Percentiles rank a stretch among this genome's conserved stretches.
phyloP scores from a whole-genome alignment of 768 basidiomycete genomes.

The Phlebiopsis flavidoalba region DNA sequence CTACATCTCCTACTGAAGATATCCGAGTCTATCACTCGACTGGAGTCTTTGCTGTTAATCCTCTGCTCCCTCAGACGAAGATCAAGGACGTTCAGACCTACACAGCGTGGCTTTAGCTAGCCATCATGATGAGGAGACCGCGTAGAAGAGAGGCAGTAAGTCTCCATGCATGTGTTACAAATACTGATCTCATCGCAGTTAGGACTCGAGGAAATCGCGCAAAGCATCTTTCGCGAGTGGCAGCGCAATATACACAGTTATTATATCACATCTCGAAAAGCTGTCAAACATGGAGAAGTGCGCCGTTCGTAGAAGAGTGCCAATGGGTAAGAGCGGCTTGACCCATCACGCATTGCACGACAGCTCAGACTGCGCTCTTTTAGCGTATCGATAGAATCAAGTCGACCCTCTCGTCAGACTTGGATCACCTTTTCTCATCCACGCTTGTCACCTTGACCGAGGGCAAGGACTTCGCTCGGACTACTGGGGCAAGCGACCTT shows the following conservation, averaged over 20 bases:
- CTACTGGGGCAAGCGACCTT: conserved; percentile 48
- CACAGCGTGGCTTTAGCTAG: conserved; percentile 30
- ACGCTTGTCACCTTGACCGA: conserved; percentile 50
- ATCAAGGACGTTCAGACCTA: conserved; percentile 29
- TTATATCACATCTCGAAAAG: conserved; percentile 87
- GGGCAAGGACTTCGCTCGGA: conserved; percentile 31
- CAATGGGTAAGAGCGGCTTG: conserved; percentile 58
- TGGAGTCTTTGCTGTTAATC: conserved; percentile 82
- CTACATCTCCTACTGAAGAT: conserved; percentile 87
- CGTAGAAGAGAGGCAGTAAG: conserved; percentile 38
- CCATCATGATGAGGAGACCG: conserved; percentile 30
- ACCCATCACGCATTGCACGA: not conserved
- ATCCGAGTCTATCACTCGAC: conserved; percentile 83
- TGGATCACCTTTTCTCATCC: conserved; percentile 74
- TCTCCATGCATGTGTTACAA: conserved; percentile 1
- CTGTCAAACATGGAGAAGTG: conserved; percentile 71
- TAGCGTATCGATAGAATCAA: conserved; percentile 82
- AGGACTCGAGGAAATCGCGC: conserved; percentile 62
- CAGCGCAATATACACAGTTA: conserved; percentile 88
- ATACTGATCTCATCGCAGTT: not conserved
- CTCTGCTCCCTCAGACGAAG: conserved; percentile 44
- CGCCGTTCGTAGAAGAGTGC: conserved; percentile 73
- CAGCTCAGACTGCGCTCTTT: conserved; percentile 7
- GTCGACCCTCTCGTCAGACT: conserved; percentile 78
- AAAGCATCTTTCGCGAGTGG: conserved; percentile 80